Conservation (phyloP, 768 basidiomycete species). For the Auricularia sp. region DNA sequence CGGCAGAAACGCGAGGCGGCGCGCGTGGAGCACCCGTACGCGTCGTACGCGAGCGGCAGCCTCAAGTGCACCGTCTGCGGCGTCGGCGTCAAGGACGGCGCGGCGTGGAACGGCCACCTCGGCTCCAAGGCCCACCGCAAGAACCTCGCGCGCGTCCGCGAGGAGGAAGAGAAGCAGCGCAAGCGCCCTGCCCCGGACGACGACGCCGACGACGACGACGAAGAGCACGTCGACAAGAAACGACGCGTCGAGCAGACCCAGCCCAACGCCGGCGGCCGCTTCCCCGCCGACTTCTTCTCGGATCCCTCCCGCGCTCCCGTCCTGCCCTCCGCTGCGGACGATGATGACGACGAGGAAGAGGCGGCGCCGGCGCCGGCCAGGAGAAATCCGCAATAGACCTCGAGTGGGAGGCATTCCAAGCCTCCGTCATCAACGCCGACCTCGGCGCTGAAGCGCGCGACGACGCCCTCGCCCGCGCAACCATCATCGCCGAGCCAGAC, state of each 20-base stretch:
- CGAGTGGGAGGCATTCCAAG: slow-evolving; percentile 69
- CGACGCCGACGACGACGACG: slow-evolving; percentile 17
- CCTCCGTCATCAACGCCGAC: slow-evolving; percentile 39
- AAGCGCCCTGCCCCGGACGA: slow-evolving; percentile 26
- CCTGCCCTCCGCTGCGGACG: slow-evolving; percentile 14
- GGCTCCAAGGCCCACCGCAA: slow-evolving; percentile 72
- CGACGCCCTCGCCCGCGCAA: slow-evolving; percentile 58
- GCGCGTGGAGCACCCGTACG: slow-evolving; percentile 61
- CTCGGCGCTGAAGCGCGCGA: slow-evolving; percentile 14
- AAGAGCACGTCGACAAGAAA: slow-evolving; percentile 5
- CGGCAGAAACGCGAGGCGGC: slow-evolving; percentile 72
- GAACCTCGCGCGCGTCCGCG: slow-evolving; percentile 47
- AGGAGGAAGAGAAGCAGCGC: slow-evolving; percentile 38
- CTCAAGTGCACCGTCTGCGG: slow-evolving; percentile 61
- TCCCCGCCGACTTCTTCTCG: slow-evolving; percentile 75
- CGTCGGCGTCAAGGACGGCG: slow-evolving; percentile 56
- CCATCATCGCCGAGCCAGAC: slow-evolving; percentile 58
- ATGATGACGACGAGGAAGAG: slow-evolving; percentile 31
- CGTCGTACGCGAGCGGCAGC: slow-evolving; percentile 57
- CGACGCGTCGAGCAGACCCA: slow-evolving; percentile 5
- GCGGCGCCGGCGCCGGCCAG: slow-evolving; percentile 17
- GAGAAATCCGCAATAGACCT: slow-evolving; percentile 38
- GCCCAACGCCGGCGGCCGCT: slow-evolving; percentile 15
- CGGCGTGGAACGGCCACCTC: slow-evolving; percentile 81
- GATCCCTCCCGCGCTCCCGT: slow-evolving; percentile 46